Evolutionary conservation across 441 rosid species (phyloP).

Genomic region (Gossypium schwendimanii): DNA sequence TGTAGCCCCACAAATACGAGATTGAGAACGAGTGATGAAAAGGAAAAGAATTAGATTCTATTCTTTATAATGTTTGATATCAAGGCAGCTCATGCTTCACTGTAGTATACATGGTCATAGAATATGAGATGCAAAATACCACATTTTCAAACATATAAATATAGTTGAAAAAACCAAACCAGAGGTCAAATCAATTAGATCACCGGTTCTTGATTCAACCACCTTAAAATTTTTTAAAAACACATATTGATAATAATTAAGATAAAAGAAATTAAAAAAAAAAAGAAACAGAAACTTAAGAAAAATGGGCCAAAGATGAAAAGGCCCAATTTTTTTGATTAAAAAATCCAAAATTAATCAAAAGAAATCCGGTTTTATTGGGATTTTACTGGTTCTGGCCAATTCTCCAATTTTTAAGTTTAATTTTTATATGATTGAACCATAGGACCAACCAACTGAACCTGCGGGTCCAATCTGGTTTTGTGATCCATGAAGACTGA

Average conservation of each 20-base stretch:
- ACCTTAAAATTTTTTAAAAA: neutral
- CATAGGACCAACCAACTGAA: neutral
- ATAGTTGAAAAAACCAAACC: neutral
- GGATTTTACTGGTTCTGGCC: neutral
- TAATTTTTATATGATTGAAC: neutral
- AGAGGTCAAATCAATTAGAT: neutral
- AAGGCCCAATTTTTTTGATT: neutral
- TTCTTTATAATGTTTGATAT: neutral
- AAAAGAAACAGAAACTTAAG: neutral
- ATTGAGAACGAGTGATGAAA: neutral
- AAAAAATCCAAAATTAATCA: neutral
- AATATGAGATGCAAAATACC: neutral
- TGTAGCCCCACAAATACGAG: conserved; percentile 9
- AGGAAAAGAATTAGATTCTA: neutral
- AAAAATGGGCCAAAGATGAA: neutral
- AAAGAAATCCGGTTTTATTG: neutral
- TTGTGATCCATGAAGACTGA: conserved; percentile 15
- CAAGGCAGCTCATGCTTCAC: neutral
- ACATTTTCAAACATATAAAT: neutral
- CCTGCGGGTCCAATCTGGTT: neutral
- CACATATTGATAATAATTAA: neutral
- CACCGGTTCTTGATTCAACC: neutral
- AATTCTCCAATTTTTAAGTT: neutral
- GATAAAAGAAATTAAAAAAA: neutral
- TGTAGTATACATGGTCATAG: neutral